A percentile compares a stretch with the other conserved stretches of the same genome.
These are phyloP conservation scores for Chlorella variabilis DNA, from an alignment of 163 green algal genomes.

Conservation along the genomic window DNA sequence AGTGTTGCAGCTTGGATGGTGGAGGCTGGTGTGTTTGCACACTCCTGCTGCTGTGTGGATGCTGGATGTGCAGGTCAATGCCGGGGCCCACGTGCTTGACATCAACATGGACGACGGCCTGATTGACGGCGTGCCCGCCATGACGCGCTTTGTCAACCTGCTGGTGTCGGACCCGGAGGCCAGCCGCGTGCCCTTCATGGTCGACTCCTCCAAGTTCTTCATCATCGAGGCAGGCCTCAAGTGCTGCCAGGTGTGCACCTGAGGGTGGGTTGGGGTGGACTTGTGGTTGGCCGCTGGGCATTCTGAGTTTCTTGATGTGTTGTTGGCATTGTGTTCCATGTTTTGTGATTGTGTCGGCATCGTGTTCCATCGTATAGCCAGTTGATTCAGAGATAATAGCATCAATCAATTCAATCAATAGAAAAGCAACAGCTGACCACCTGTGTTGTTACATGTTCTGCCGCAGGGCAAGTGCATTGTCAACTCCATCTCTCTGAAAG, in stretches of 20 bases:
- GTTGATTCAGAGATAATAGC: too few relatives aligned
- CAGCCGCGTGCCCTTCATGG: slow-evolving; percentile 97
- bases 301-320: too few relatives aligned
- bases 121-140: slow-evolving; percentile 88
- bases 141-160: slow-evolving; percentile 99
- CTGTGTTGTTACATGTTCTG: not conserved
- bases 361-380: not conserved
- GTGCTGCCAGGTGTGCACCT: slow-evolving; percentile 71
- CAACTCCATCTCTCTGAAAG: slow-evolving; percentile 99
- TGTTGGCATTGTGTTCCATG: not conserved
- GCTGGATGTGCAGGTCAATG: slow-evolving; percentile 85
- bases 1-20: too few relatives aligned
- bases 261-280: too few relatives aligned
- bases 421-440: too few relatives aligned
- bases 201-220: slow-evolving; percentile 98
- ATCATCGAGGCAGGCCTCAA: slow-evolving; percentile 98
- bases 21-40: too few relatives aligned
- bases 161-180: slow-evolving; percentile 95
- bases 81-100: slow-evolving; percentile 94
- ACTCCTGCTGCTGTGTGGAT: too few relatives aligned
- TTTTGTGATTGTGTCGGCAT: not conserved
- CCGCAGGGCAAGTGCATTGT: slow-evolving; percentile 99
- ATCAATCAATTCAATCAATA: not conserved
- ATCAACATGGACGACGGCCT: slow-evolving; percentile 99
- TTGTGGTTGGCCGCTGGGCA: too few relatives aligned